A percentile compares a stretch with the other conserved stretches of the same genome.
phyloP scores from a whole-genome alignment of 345 rosid species.

The Aurinia saxatilis region DNA sequence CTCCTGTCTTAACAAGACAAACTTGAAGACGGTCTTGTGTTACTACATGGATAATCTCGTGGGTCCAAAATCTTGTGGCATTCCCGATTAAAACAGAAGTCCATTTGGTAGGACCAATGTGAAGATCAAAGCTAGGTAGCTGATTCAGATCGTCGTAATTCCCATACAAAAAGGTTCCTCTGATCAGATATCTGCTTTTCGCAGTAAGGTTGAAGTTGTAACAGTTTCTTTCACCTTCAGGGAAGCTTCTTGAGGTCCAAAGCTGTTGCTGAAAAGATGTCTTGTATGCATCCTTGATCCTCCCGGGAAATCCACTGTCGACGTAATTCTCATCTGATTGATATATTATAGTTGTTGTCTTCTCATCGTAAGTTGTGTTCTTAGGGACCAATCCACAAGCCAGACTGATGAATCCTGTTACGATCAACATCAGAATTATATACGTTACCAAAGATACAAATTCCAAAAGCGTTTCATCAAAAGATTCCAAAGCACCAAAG shows the following conservation, averaged over 20 bases:
- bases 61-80: too few species aligned
- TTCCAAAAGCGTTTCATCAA: too few species aligned
- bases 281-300: background rate
- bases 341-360: background rate
- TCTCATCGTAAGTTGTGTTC: background rate
- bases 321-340: background rate
- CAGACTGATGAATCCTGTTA: slow-evolving; percentile 7
- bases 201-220: background rate
- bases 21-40: background rate
- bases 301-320: background rate
- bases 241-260: slow-evolving; percentile 4
- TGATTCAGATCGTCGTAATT: background rate
- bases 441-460: too few species aligned
- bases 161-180: slow-evolving; percentile 10
- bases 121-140: background rate
- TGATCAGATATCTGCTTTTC: background rate
- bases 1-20: slow-evolving; percentile 8
- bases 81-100: background rate
- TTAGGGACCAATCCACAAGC: slow-evolving; percentile 6
- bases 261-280: background rate
- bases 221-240: slow-evolving; percentile 9
- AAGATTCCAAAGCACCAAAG: too few species aligned
- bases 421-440: background rate
- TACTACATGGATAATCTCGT: background rate
- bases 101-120: slow-evolving; percentile 8